Evolutionary conservation across 192 early-diverging fungal species (phyloP), one percentile per base, ranked within the genome.

Genomic region (Coemansia furcata): DNA sequence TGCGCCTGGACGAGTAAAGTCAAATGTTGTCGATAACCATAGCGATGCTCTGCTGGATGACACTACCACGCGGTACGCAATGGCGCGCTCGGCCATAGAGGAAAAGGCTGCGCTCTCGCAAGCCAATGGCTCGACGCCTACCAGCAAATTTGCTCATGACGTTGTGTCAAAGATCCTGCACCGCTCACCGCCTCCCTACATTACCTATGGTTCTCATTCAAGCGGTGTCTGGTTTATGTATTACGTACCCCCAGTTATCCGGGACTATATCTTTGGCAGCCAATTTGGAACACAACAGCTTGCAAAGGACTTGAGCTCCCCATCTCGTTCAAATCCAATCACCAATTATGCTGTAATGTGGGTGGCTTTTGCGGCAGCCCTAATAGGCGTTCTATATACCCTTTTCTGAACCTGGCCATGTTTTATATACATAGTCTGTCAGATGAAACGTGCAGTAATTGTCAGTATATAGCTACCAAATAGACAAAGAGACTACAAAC

Each of bases 1-100:
- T 32, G 84, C 86, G 4, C 88, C 89, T 11, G 89, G 89, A 37
- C 85, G 76, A 0, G 86, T 90, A 63, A 86, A 73, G 59, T 91
- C 89, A 55, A 87, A 91, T 62, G 67, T 91, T 61, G 86, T 83
- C 30, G 73, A 77, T 33, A 49, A 85, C 32, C 71, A 76, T 38
- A 60, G 61, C 14, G 62, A 61, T 6, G 46, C 63, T 8, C 71
- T 80, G 6, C 17, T 49, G 32, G 70, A 90, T 15, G 65, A 73
- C 32, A 69, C 72, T 30, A 68, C 66, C 19, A 82, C 84, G n/a
- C 55, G 81, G 29, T 88, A 85, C 44, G 52, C 66, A 29, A 71
- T 76, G 8, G 82, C 84, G 2, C 35, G 73, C 33, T 66, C 76
- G 12, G 72, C 69, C 36, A 83, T 89, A 43, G 42, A 77, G 39